Evolutionary conservation across 106 monocot genomes (phyloP), one percentile per base, ranked within the genome.

Genomic region (Agapanthus africanus): DNA sequence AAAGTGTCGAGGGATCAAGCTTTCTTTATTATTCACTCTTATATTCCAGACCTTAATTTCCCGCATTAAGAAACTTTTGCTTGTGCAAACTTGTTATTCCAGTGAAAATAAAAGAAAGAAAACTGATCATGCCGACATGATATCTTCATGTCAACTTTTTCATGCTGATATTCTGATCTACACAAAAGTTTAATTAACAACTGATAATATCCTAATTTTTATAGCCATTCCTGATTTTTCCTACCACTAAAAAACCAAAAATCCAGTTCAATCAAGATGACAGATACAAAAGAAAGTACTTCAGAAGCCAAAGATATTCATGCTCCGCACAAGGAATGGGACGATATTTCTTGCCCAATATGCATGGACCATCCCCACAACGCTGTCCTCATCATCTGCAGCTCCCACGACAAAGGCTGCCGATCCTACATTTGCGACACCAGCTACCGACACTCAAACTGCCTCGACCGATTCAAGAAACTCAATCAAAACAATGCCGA

Each of bases 361-460:
- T 94, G 94, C 77, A 82, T 94, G 84, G 94, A 94, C 56, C 85
- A 90, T 78, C 94, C 94, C 4, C 94, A 95, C 59, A 95, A 95
- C 66, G 88, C 87, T 26, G 88, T 95, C 30, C 94, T 83, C 32
- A 77, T 95, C 10, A 36, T 87, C 22, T 95, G 94, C 54, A 73
- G 72, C 37, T 91, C 90, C 16, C 75, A 88, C 72, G 85, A 88
- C 3, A 88, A 92, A 50, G 91, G 91, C 44, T 95, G 94, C 78
- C 74, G 83, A 39, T 81, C 85, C 31, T 91, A 87, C 73, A 85
- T 95, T 22, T 95, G 94, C 59, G 90, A 91, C 47, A 95, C 94
- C 38, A 91, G 94, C 70, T 90, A 90, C 26, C 69, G 86, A 51
- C 90, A 90, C 62, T 90, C 93, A 16, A 90, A 94, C 56, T 94